Percentiles rank a stretch among this genome's conserved stretches.
Evolutionary conservation across 192 early-diverging fungal genomes (phyloP).

Genomic region (Coemansia sp.): DNA sequence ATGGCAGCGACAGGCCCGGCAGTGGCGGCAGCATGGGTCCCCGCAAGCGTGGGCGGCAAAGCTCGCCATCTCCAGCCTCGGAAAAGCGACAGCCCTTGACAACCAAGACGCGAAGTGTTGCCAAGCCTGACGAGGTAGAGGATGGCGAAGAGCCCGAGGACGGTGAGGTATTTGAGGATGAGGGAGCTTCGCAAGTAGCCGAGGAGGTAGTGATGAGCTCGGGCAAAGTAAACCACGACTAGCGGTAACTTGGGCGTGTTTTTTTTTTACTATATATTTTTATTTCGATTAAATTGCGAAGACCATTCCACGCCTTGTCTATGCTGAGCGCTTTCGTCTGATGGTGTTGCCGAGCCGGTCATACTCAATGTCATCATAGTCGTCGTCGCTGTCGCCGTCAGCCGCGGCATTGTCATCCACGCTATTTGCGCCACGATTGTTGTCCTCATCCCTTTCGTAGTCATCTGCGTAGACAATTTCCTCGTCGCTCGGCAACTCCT

Average conservation of each 20-base stretch:
- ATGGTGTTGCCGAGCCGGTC: constrained; percentile 49
- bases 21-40: constrained; percentile 21
- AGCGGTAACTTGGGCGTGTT: neutral
- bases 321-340: constrained; percentile 26
- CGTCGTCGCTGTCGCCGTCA: constrained; percentile 24
- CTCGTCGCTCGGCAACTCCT: constrained; percentile 26
- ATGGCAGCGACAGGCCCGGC: constrained; percentile 4
- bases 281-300: neutral
- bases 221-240: constrained; percentile 38
- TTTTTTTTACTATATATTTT: neutral
- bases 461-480: constrained; percentile 24
- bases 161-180: constrained; percentile 53
- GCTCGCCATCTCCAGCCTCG: constrained; percentile 16
- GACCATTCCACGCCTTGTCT: neutral
- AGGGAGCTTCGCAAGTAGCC: constrained; percentile 31
- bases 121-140: constrained; percentile 22
- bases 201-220: constrained; percentile 55
- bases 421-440: neutral
- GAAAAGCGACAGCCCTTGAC: constrained; percentile 9
- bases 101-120: neutral
- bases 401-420: constrained; percentile 19
- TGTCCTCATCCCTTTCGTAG: constrained; percentile 2
- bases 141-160: constrained; percentile 51
- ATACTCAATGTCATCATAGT: constrained; percentile 40
- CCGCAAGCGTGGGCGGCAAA: constrained; percentile 46